A percentile compares a stretch with the other conserved stretches of the same genome.
Conservation (phyloP, 768 basidiomycete genomes). For the Sarcomyxa edulis region DNA sequence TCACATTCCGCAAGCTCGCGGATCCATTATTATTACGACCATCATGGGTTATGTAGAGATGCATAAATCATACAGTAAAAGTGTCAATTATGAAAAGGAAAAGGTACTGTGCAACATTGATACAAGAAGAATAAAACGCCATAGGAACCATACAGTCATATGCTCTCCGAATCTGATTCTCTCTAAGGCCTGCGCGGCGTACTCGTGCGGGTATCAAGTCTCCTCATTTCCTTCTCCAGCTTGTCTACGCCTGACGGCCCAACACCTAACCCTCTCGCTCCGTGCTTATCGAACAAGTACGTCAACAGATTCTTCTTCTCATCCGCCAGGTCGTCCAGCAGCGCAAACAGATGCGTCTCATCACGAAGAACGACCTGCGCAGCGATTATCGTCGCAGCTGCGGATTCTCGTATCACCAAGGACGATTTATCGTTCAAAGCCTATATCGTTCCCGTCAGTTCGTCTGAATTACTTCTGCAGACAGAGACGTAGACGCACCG, state of each 20-base stretch:
- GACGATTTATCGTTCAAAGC: constrained; percentile 67
- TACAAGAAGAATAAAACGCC: neutral
- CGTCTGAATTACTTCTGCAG: neutral
- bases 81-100: neutral
- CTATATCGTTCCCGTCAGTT: constrained; percentile 25
- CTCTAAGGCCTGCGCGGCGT: constrained; percentile 55
- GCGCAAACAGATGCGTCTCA: constrained; percentile 75
- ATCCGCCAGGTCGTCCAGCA: constrained; percentile 79
- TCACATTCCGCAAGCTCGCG: no score
- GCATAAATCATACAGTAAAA: neutral
- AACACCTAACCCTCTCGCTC: constrained; percentile 60
- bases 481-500: constrained; percentile 38
- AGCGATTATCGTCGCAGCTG: constrained; percentile 77
- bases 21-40: neutral
- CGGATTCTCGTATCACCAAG: constrained; percentile 79
- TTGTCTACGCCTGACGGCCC: constrained; percentile 59
- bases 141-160: neutral
- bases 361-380: constrained; percentile 80
- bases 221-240: constrained; percentile 74
- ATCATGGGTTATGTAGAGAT: neutral
- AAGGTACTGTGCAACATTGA: neutral
- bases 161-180: no score
- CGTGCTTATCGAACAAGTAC: constrained; percentile 86
- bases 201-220: constrained; percentile 74
- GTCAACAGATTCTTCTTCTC: constrained; percentile 89